Evolutionary conservation across 331 rosid genomes (phyloP), one percentile per base, ranked within the genome.

Genomic region (Phaseolus coccineus): DNA sequence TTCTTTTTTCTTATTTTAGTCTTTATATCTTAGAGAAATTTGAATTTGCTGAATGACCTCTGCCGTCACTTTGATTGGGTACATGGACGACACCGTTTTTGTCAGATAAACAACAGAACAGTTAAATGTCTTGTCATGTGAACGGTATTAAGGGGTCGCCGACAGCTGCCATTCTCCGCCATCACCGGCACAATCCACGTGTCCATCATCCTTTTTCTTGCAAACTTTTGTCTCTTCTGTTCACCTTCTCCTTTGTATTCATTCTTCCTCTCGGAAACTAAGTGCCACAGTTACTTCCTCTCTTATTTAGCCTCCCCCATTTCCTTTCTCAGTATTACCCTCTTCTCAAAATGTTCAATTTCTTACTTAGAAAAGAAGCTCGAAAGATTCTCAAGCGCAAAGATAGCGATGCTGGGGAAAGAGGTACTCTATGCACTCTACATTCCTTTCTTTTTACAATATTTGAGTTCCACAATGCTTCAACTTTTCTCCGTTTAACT

Each of bases 321-420:
- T 80, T 48, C 25, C 22, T 50, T 71, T 30, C 22, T 24, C 64
- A 37, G 64, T 76, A 48, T 69, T 84, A 77, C 82, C 66, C 46
- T 51, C 71, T 28, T 19, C 71, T 40, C 59, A 80, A 84, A 71
- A 89, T 89, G 93, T 83, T 89, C 8, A 84, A 86, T 71, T 88
- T 90, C 85, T 83, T 88, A 2, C 15, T 42, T 6, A 83, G 80
- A 44, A 92, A 92, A 80, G 86, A 84, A 24, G 87, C 88, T 0
- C 83, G 85, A 31, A 92, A 92, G 91, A 90, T 90, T 85, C 94
- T 92, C 80, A 92, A 92, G 87, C 91, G 94, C 86, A 88, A 90
- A 77, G 97, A 90, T 40, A 92, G 94, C 75, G 91, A 92, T 84
- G 94, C 93, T 64, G 97, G 97, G 24, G 87, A 92, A 84, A 87